phyloP scores from a whole-genome alignment of 257 asterid species.

The Ilex asprella region DNA sequence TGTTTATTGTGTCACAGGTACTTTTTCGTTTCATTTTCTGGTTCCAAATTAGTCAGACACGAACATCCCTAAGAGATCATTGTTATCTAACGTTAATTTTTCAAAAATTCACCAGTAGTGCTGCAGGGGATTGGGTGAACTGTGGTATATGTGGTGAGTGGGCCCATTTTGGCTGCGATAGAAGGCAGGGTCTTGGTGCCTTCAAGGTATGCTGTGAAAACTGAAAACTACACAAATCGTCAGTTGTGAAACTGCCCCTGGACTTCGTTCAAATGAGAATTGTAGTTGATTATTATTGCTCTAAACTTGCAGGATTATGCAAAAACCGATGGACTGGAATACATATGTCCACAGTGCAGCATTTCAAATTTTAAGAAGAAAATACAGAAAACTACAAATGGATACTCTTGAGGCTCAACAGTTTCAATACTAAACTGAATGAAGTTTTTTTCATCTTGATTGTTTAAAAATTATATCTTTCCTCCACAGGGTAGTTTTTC shows the following conservation, averaged over 20 bases:
- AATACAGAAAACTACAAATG: constrained; percentile 55
- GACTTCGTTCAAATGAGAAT: not conserved
- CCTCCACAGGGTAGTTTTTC: no score
- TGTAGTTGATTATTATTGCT: not conserved
- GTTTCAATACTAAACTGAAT: no score
- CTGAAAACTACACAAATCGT: constrained; percentile 6
- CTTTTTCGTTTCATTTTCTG: not conserved
- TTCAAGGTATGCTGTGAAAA: constrained; percentile 52
- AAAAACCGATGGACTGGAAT: constrained; percentile 97
- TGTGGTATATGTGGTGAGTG: constrained; percentile 98
- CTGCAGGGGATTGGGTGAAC: constrained; percentile 99
- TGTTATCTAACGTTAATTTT: constrained; percentile 28
- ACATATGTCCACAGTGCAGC: constrained; percentile 98
- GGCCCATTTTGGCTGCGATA: constrained; percentile 99
- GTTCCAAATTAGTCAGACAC: not conserved
- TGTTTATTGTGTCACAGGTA: constrained; percentile 94
- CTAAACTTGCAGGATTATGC: constrained; percentile 75
- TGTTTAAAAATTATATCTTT: no score
- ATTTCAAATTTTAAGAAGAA: constrained; percentile 80
- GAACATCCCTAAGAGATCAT: not conserved
- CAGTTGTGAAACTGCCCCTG: not conserved
- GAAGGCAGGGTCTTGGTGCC: constrained; percentile 96
- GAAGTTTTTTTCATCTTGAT: no score
- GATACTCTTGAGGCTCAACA: constrained; percentile 26
- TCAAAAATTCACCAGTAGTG: constrained; percentile 62